Evolutionary conservation across 2,329 filamentous ascomycete genomes (phyloP), one percentile per base, ranked within the genome.

Genomic region (Talaromyces sp.): DNA sequence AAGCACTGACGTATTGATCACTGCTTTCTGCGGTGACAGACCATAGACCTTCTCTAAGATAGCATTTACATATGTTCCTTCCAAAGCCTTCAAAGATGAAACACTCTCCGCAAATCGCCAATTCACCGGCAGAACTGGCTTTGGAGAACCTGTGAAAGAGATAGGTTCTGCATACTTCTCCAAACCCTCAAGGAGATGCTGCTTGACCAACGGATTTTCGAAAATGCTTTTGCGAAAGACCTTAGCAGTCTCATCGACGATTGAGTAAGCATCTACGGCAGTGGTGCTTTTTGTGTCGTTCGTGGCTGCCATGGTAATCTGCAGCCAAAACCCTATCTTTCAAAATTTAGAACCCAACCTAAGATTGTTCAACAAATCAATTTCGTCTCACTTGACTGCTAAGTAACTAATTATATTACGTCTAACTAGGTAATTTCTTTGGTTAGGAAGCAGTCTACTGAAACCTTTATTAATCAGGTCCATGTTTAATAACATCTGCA

Each of bases 51-150:
- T 52, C 49, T 54, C 47, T 19, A 62, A 31, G 33, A 62, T 41
- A n/a, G 47, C 61, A 22, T 62, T 62, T 37, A 62, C 27, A 31
- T 54, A 54, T 62, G 47, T 54, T n/a, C 47, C 61, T 37, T 62
- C 61, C 22, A 62, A 41, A 41, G 47, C 61, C n/a, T 62, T 62
- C 35, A 62, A 52, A 17, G 61, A 52, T 22, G 47, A 13, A 39
- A 62, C 49, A n/a, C 61, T 62, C 35, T 62, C 61, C 19, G 43
- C 61, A 19, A 62, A 62, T 49, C 61, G 47, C 61, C 61, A 62
- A 25, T 62, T 62, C 27, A 62, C 47, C 2, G 61, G 47, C 33
- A 62, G 45, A 31, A 41, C 52, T 13, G 61, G 61, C 43, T 62
- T 52, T 10, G 45, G 13, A 39, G 45, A 54, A 15, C 61, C 61